Percentiles rank a stretch among this genome's conserved stretches.
Evolutionary conservation across 495 filamentous ascomycete species (phyloP).

Genomic region (Penicillium herquei): DNA sequence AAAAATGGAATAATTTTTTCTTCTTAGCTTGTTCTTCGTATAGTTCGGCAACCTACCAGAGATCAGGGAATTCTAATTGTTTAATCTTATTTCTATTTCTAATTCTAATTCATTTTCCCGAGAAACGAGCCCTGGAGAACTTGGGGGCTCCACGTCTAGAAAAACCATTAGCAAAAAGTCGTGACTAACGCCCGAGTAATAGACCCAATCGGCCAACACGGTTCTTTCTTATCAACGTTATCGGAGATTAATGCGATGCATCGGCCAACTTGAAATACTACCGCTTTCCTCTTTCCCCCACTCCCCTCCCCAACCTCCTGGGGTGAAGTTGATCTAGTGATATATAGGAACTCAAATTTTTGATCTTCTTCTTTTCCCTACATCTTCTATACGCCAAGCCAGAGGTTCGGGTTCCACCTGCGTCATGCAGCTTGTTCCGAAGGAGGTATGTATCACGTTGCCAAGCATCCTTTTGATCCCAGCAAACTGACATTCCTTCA

Average conservation of each 20-base stretch:
- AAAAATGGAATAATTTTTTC: no score
- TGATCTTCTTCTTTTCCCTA: not conserved
- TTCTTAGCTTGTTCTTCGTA: not conserved
- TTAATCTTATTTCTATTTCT: not conserved
- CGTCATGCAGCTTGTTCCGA: slow-evolving; percentile 80
- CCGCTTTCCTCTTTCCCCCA: slow-evolving; percentile 16
- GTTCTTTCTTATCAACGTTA: slow-evolving; percentile 20
- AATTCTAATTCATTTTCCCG: not conserved
- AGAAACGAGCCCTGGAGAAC: not conserved
- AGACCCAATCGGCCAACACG: slow-evolving; percentile 24
- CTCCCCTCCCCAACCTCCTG: slow-evolving; percentile 3
- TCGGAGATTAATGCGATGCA: not conserved
- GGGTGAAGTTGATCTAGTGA: not conserved
- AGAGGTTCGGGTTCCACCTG: slow-evolving; percentile 25
- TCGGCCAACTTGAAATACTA: slow-evolving; percentile 7
- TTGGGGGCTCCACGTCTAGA: not conserved
- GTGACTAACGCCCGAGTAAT: slow-evolving; percentile 24
- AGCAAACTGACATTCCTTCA: no score
- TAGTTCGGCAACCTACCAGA: slow-evolving; percentile 1
- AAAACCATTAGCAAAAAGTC: slow-evolving; percentile 10
- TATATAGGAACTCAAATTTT: not conserved
- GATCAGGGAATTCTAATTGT: not conserved
- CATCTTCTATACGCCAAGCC: slow-evolving; percentile 11
- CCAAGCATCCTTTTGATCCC: not conserved
- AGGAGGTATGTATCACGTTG: slow-evolving; percentile 60